Evolutionary conservation across 192 early-diverging fungal species (phyloP).

Genomic region (Oehlia diaphana): DNA sequence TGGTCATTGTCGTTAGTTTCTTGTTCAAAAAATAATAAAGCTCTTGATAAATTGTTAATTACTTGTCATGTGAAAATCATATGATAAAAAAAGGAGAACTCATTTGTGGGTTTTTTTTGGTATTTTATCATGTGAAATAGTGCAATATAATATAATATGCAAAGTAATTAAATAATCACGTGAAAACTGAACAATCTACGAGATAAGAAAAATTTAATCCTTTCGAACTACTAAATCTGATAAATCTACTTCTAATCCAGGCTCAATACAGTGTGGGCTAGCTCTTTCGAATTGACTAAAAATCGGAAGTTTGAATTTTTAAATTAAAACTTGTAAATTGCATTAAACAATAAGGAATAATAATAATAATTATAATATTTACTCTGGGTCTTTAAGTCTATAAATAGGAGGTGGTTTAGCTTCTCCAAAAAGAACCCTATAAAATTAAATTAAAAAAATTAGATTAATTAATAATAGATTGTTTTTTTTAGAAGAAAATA

Average conservation of each 20-base stretch:
- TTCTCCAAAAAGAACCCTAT: conserved; percentile 8
- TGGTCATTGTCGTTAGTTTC: too few species aligned
- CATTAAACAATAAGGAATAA: background rate
- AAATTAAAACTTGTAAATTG: background rate
- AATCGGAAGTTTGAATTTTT: too few species aligned
- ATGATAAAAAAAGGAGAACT: too few species aligned
- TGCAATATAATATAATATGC: too few species aligned
- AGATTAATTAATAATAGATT: background rate
- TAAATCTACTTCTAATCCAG: conserved; percentile 21
- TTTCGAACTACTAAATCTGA: conserved; percentile 17
- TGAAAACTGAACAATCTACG: too few species aligned
- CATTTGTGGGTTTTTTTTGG: too few species aligned
- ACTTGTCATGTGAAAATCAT: too few species aligned
- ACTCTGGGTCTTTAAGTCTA: conserved; percentile 6
- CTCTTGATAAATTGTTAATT: too few species aligned
- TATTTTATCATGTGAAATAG: too few species aligned
- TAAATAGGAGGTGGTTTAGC: conserved; percentile 7
- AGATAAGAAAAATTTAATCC: too few species aligned
- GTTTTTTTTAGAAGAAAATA: background rate
- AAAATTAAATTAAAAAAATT: background rate
- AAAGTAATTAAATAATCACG: too few species aligned
- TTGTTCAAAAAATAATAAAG: too few species aligned
- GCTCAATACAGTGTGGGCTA: background rate
- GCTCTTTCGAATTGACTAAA: background rate
- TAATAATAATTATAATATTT: background rate